Evolutionary conservation across 345 rosid species (phyloP).

Genomic region (Populus deltoides): DNA sequence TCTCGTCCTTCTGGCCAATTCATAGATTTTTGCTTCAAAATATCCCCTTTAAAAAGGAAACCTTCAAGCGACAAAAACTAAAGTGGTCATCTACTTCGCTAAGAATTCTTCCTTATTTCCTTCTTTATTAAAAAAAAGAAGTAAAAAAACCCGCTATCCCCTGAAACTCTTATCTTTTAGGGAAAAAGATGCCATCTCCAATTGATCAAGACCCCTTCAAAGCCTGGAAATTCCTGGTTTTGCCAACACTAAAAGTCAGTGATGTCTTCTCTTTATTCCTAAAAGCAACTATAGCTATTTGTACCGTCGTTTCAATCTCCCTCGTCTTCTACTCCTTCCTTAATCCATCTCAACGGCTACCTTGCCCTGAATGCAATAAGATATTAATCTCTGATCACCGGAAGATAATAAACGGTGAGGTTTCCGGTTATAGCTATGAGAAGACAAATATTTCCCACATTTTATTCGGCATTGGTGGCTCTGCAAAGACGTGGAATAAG

Average conservation of each 20-base stretch:
- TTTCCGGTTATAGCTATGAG: background rate
- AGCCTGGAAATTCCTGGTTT: conserved; percentile 34
- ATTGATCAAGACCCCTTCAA: conserved; percentile 32
- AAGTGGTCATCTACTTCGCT: background rate
- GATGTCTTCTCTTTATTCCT: conserved; percentile 35
- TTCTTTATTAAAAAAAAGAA: background rate
- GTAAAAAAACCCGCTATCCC: no score
- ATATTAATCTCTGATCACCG: conserved; percentile 15
- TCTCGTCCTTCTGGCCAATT: background rate
- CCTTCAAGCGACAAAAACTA: background rate
- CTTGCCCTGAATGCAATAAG: conserved; percentile 28
- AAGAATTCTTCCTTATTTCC: background rate
- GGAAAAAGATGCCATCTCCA: conserved; percentile 24
- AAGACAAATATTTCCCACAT: conserved; percentile 59
- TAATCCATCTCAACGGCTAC: conserved; percentile 12
- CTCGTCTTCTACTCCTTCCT: conserved; percentile 43
- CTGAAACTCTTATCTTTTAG: background rate
- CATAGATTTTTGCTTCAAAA: background rate
- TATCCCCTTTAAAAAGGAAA: background rate
- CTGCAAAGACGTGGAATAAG: conserved; percentile 67
- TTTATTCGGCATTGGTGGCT: conserved; percentile 75
- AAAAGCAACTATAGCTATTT: conserved; percentile 41
- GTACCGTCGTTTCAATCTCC: conserved; percentile 43
- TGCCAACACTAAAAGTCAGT: conserved; percentile 29
- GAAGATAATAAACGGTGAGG: background rate